Evolutionary conservation across 192 early-diverging fungal genomes (phyloP).

Genomic region (Phycomyces nitens): DNA sequence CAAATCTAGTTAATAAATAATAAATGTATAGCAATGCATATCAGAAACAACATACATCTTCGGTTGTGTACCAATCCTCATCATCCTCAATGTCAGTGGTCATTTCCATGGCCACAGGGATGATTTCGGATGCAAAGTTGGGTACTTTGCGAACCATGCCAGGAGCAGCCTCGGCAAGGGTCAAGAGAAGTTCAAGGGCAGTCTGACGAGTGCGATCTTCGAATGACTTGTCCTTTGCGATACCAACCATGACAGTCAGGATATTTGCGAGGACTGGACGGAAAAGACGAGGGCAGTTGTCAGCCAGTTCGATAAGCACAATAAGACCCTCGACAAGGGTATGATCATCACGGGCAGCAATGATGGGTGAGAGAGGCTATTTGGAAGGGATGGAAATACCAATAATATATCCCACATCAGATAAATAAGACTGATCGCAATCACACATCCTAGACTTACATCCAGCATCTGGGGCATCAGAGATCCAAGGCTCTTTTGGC

Average conservation of each 20-base stretch:
- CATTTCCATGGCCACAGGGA: slow-evolving; percentile 93
- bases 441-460: slow-evolving; percentile 31
- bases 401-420: not conserved
- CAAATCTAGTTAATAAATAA: slow-evolving; percentile 4
- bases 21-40: no score
- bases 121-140: slow-evolving; percentile 70
- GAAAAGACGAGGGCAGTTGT: slow-evolving; percentile 79
- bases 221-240: slow-evolving; percentile 79
- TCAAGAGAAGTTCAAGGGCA: slow-evolving; percentile 88
- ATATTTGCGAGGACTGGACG: slow-evolving; percentile 71
- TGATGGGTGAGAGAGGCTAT: slow-evolving; percentile 63
- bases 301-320: slow-evolving; percentile 85
- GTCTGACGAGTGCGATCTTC: slow-evolving; percentile 85
- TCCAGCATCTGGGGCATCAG: slow-evolving; percentile 82
- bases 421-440: no score
- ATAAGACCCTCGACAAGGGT: slow-evolving; percentile 68
- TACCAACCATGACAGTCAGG: slow-evolving; percentile 67
- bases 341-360: slow-evolving; percentile 67
- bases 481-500: slow-evolving; percentile 52
- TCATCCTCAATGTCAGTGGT: slow-evolving; percentile 91
- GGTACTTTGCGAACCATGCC: slow-evolving; percentile 88
- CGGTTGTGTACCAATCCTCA: slow-evolving; percentile 84
- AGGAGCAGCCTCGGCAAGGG: slow-evolving; percentile 84
- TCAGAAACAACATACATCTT: slow-evolving; percentile 56
- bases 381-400: not conserved